Conservation (phyloP, 73 alveolate genomes). For the Paramecium caudatum region DNA sequence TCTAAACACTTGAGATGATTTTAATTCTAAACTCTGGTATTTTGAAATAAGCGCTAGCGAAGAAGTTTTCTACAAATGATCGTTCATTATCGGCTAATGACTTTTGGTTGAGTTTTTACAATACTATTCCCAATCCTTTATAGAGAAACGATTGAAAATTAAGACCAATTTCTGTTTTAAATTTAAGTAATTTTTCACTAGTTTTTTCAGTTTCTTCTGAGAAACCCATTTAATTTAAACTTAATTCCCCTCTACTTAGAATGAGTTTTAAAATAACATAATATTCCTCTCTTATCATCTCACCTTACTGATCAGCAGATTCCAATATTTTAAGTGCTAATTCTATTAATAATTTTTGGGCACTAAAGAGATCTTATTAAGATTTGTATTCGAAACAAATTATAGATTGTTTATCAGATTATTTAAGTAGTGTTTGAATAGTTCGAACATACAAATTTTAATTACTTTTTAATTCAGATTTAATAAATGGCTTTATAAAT, state of each 20-base stretch:
- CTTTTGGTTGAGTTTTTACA: conserved; percentile 84
- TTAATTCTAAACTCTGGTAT: conserved; percentile 77
- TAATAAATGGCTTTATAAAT: background rate
- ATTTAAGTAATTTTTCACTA: conserved; percentile 66
- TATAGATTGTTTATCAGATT: conserved; percentile 82
- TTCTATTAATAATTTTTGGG: conserved; percentile 78
- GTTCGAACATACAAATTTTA: conserved; percentile 1
- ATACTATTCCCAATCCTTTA: conserved; percentile 73
- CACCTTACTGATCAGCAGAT: conserved; percentile 82
- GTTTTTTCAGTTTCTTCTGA: conserved; percentile 72
- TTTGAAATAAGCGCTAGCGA: conserved; percentile 86
- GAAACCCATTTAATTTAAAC: conserved; percentile 79
- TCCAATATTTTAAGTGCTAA: conserved; percentile 79
- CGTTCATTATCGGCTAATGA: conserved; percentile 87
- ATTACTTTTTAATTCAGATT: conserved; percentile 71
- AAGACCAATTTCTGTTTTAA: conserved; percentile 79
- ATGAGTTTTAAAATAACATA: conserved; percentile 75
- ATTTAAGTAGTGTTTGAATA: conserved; percentile 12
- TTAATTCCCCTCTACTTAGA: conserved; percentile 83
- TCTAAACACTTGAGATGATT: conserved; percentile 53
- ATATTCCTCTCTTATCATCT: conserved; percentile 78
- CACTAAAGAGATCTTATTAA: conserved; percentile 77
- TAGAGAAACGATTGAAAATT: conserved; percentile 78
- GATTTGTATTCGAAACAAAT: conserved; percentile 80
- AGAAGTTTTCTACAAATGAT: conserved; percentile 80